A percentile compares a stretch with the other conserved stretches of the same genome.
phyloP scores from a whole-genome alignment of 306 rosid species.

The Acacia crassicarpa region DNA sequence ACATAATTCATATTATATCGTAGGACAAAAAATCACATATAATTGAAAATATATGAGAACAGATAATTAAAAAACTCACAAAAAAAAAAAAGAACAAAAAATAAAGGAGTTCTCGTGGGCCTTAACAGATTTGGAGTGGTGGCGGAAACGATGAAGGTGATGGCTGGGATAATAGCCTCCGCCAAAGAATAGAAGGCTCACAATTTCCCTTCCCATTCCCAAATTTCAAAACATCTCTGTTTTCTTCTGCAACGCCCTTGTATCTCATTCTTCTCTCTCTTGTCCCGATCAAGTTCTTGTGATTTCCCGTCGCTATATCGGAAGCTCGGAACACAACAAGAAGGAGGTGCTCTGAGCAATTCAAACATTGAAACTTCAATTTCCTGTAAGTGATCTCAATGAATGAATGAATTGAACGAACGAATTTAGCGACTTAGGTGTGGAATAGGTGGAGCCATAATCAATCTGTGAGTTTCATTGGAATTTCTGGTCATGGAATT shows the following conservation, averaged over 20 bases:
- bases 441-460: neutral
- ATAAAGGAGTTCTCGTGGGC: neutral
- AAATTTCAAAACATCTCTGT: neutral
- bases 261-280: neutral
- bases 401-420: neutral
- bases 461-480: neutral
- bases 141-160: conserved; percentile 1
- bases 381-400: neutral
- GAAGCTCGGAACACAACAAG: neutral
- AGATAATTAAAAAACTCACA: neutral
- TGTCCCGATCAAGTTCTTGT: neutral
- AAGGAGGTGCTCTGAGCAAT: neutral
- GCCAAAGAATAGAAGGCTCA: neutral
- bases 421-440: neutral
- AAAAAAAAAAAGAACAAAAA: neutral
- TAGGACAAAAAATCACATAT: no score
- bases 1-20: no score
- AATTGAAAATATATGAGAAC: neutral
- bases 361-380: neutral
- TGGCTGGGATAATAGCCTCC: neutral
- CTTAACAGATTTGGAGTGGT: neutral
- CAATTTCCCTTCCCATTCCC: neutral
- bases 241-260: neutral
- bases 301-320: neutral
- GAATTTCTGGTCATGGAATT: conserved; percentile 50